Base-by-base conservation (phyloP, 805 yeast species). In the Cyberlindnera maritima region DNA sequence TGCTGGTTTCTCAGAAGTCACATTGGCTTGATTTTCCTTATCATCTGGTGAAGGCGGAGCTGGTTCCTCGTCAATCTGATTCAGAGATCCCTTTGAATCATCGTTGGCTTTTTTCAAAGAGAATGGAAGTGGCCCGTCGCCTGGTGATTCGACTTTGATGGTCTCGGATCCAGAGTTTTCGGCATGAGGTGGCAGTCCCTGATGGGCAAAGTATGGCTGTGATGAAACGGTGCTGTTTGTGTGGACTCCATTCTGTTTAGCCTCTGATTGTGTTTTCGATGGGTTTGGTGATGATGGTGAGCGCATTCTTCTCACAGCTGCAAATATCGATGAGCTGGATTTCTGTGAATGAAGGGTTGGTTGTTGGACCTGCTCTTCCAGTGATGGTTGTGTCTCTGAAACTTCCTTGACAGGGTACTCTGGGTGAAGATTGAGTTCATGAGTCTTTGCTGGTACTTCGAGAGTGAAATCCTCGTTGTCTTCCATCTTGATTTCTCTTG, bases 1-100 rank as follows among this genome's bases (percentile, higher is more conserved):
- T 54, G 75, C 91, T 50, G 97, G 98, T 10, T 67, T 89, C 35
- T 82, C 92, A 13, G 97, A 96, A 95, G 0, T 90, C 88, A 58
- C 97, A 97, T 10, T 11, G 36, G 0, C 81, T 91, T 20, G 80
- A 80, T 17, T 82, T 77, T 49, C 67, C 91, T 41, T 76, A 76
- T 48, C 54, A 74, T 37, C 17, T 21, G 69, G 86, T 48, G 56
- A 73, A 34, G 25, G 25, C 13, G 34, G 31, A 21, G 21, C 31
- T 38, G 58, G 65, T 48, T 68, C 66, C 50, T 68, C 71, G 17
- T 59, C 57, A 15, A 68, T 70, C 36, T 65, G 63, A 43, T 60
- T 61, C 26, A 67, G 50, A 1, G 72, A 67, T 1, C 41, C 20
- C 20, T 50, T 44, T 6, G 57, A 53, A 1, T 43, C 46, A 3